Evolutionary conservation across 805 yeast genomes (phyloP), one percentile per base, ranked within the genome.

Genomic region (Yamadazyma tumulicola): DNA sequence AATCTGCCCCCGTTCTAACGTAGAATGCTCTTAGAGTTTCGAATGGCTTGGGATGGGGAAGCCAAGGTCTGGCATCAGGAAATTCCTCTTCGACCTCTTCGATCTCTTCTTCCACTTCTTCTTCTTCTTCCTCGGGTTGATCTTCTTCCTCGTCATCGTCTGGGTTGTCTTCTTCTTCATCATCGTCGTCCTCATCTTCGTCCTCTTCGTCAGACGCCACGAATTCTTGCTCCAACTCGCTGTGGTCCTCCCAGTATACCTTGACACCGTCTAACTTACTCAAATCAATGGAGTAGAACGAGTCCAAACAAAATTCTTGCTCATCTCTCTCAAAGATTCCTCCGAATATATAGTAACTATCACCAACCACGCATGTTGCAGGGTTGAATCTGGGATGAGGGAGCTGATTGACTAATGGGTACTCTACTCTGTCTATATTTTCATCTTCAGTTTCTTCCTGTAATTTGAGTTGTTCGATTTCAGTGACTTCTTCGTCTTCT

Each of bases 21-120:
- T 93, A 91, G 63, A 91, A 91, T 2, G 77, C 80, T 47, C 96
- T 78, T 41, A 91, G 67, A 2, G 77, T 64, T 63, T 91, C 97
- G 51, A 91, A 93, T 5, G 96, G 81, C 52, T 89, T 88, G 22
- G 98, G 98, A 56, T 89, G 97, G 31, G 97, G 97, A 36, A 91
- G 71, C 95, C 96, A 91, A 12, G 98, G 96, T 55, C 95, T 77
- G 29, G 82, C 84, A 59, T 91, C 98, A 12, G 95, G 95, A 47
- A 81, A 75, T 43, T 78, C 85, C 29, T 77, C 79, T 41, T 75
- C 82, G 3, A 69, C 78, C 19, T 69, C 81, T 29, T 69, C 81
- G 2, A 55, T 75, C 10, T 70, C 85, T 26, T 72, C 83, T 27
- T 73, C 82, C 26, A 77, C 88, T 27, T 77, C 85, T n/a, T 74